These are phyloP conservation scores for Apiotrichum montevideense DNA, from an alignment of 1,284 basidiomycete genomes.

Conservation along the genomic window DNA sequence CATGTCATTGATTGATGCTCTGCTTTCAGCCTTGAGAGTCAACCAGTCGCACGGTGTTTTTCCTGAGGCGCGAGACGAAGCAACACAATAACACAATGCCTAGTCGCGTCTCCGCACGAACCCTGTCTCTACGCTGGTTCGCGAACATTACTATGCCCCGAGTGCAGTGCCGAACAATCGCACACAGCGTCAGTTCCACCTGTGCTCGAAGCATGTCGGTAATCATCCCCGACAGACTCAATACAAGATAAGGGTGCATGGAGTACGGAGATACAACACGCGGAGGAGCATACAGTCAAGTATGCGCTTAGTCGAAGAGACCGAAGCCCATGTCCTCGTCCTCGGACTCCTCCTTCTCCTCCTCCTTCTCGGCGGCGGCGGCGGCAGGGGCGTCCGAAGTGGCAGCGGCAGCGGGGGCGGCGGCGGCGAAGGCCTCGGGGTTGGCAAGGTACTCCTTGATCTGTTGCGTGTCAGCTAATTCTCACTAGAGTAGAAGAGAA, in stretches of 20 bases:
- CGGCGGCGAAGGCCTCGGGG: constrained; percentile 88
- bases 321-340: constrained; percentile 60
- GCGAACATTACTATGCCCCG: too few species aligned
- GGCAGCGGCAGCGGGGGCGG: constrained; percentile 59
- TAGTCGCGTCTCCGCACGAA: too few species aligned
- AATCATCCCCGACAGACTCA: too few species aligned
- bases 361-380: constrained; percentile 52
- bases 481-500: not conserved
- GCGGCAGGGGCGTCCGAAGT: constrained; percentile 54
- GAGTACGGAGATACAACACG: constrained; percentile 11
- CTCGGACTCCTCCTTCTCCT: constrained; percentile 67
- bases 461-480: constrained; percentile 49
- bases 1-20: too few species aligned
- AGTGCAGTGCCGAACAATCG: too few species aligned
- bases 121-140: too few species aligned
- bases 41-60: too few species aligned
- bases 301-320: constrained; percentile 69
- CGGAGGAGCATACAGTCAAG: not conserved
- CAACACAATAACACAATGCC: too few species aligned
- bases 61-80: too few species aligned
- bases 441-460: constrained; percentile 95
- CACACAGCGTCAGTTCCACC: too few species aligned
- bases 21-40: too few species aligned
- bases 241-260: constrained; percentile 10
- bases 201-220: too few species aligned